phyloP scores from a whole-genome alignment of 2,329 filamentous ascomycete species.

The Penicillium capsulatum region DNA sequence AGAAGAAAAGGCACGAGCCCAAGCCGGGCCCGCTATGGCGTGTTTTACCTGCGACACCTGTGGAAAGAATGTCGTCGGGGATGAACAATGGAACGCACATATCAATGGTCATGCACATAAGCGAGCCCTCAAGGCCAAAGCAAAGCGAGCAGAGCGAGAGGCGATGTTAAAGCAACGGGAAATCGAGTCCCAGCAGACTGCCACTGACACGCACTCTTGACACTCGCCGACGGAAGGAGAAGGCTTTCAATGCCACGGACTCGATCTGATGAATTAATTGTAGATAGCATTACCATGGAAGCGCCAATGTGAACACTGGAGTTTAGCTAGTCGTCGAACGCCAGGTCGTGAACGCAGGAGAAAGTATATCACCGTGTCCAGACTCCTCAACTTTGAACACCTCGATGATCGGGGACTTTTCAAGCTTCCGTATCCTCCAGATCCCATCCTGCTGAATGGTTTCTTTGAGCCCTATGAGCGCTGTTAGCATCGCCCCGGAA shows the following conservation, averaged over 20 bases:
- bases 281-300: too few relatives aligned
- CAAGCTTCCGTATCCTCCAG: slow-evolving; percentile 70
- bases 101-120: slow-evolving; percentile 55
- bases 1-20: slow-evolving; percentile 47
- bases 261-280: too few relatives aligned
- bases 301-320: too few relatives aligned
- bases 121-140: slow-evolving; percentile 49
- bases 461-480: slow-evolving; percentile 54
- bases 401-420: slow-evolving; percentile 63
- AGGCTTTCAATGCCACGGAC: too few relatives aligned
- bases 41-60: slow-evolving; percentile 66
- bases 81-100: slow-evolving; percentile 57
- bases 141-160: slow-evolving; percentile 29
- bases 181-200: slow-evolving; percentile 13
- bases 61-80: slow-evolving; percentile 51
- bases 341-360: slow-evolving; percentile 74
- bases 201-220: too few relatives aligned
- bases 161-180: slow-evolving; percentile 30
- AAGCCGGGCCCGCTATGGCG: slow-evolving; percentile 47
- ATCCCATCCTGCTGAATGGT: slow-evolving; percentile 65
- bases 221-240: too few relatives aligned
- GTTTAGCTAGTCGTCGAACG: slow-evolving; percentile 28
- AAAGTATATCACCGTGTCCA: slow-evolving; percentile 72
- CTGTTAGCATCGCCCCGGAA: slow-evolving; percentile 1
- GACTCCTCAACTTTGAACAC: slow-evolving; percentile 68